phyloP scores from a whole-genome alignment of 306 rosid species.

The Rosa persica region DNA sequence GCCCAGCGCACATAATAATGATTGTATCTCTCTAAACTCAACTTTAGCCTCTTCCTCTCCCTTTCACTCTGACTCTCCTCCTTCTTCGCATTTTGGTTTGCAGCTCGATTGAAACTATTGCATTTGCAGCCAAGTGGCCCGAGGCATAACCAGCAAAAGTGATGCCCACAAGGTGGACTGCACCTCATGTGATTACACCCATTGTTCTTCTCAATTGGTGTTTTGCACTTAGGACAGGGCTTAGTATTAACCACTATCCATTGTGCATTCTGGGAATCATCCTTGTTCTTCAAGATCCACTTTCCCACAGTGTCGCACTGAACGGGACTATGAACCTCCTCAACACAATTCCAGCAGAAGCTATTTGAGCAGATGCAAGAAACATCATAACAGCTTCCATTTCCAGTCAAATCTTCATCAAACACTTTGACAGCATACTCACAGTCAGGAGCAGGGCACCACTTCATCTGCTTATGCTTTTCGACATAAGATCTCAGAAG shows the following conservation, averaged over 20 bases:
- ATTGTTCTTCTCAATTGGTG: constrained; percentile 80
- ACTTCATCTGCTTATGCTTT: constrained; percentile 75
- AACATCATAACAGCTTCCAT: constrained; percentile 70
- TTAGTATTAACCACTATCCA: constrained; percentile 78
- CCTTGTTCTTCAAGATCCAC: constrained; percentile 90
- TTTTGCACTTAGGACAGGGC: constrained; percentile 89
- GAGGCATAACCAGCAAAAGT: constrained; percentile 85
- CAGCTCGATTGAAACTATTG: background rate
- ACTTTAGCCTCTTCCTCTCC: constrained; percentile 79
- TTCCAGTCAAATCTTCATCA: constrained; percentile 48
- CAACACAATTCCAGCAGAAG: constrained; percentile 94
- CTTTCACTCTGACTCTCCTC: constrained; percentile 39
- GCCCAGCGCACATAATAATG: constrained; percentile 97
- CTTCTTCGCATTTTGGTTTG: background rate
- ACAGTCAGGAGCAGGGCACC: constrained; percentile 93
- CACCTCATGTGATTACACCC: constrained; percentile 90
- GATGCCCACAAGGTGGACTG: constrained; percentile 70
- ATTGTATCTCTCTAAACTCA: constrained; percentile 77
- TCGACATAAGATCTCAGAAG: constrained; percentile 78
- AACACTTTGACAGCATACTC: constrained; percentile 67
- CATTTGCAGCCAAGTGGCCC: constrained; percentile 21
- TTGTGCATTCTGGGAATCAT: constrained; percentile 83
- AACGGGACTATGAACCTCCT: constrained; percentile 97
- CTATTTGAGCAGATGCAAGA: constrained; percentile 72
- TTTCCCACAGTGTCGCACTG: constrained; percentile 83